A percentile compares a stretch with the other conserved stretches of the same genome.
Conservation (phyloP, 352 stramenopile genomes). For the Globisporangium sylvaticum region DNA sequence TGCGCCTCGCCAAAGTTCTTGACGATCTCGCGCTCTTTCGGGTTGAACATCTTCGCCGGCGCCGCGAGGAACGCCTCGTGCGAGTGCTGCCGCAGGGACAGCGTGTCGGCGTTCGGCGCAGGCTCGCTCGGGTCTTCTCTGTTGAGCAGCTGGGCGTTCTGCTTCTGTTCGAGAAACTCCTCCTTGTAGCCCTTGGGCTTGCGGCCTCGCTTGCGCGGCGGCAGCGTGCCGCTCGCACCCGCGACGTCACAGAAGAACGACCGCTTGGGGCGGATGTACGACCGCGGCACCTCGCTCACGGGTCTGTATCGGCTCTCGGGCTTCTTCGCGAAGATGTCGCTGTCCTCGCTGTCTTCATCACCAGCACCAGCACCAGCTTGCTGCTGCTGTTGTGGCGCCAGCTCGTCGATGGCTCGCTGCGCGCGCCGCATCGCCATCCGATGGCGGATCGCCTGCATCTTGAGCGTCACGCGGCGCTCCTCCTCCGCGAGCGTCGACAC, state of each 20-base stretch:
- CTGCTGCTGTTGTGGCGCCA: slow-evolving; percentile 10
- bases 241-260: slow-evolving; percentile 65
- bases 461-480: slow-evolving; percentile 31
- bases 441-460: slow-evolving; percentile 45
- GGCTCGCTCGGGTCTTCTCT: slow-evolving; percentile 30
- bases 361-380: not conserved
- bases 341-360: slow-evolving; percentile 1
- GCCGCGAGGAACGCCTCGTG: slow-evolving; percentile 57
- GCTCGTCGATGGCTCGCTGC: slow-evolving; percentile 38
- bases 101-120: slow-evolving; percentile 44
- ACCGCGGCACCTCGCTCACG: slow-evolving; percentile 34
- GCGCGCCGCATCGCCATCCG: slow-evolving; percentile 46
- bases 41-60: slow-evolving; percentile 45
- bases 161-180: slow-evolving; percentile 10
- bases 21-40: slow-evolving; percentile 54
- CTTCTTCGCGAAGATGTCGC: slow-evolving; percentile 25
- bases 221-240: slow-evolving; percentile 5
- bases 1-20: slow-evolving; percentile 41
- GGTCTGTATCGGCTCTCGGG: slow-evolving; percentile 30
- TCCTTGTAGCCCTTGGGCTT: slow-evolving; percentile 22
- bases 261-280: slow-evolving; percentile 47
- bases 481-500: slow-evolving; percentile 27
- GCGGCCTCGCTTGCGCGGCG: slow-evolving; percentile 21
- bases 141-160: not conserved
- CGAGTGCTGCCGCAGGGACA: slow-evolving; percentile 41